Evolutionary conservation across 2,329 filamentous ascomycete genomes (phyloP), one percentile per base, ranked within the genome.

Genomic region (Verticillium isaacii): DNA sequence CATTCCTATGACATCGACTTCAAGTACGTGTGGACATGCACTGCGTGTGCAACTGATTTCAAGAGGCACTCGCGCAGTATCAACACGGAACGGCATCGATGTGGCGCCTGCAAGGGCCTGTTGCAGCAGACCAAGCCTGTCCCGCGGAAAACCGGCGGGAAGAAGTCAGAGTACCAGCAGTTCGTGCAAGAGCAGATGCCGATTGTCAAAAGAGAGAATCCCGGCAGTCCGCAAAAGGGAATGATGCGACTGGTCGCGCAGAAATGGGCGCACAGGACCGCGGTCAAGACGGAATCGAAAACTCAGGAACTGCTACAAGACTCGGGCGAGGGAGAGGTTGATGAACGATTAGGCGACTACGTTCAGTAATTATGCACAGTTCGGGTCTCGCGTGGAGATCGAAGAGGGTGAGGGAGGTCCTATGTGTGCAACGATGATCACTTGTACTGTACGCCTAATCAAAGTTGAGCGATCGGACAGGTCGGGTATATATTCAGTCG

Each of bases 1-100:
- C 94, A 99, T 75, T 85, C 80, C 36, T 99, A 97, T 73, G 85
- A 89, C 58, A 98, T 98, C 69, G 89, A 93, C 68, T 97, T 92
- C 78, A 96, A 94, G 77, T 99, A 94, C 72, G 77, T 93, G 23
- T 98, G 95, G 94, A 80, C 84, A 52, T 98, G 94, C 72, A 77
- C 68, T 19, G 77, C 71, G 3, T 98, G 95, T 71, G 83, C 79
- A 0, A 77, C 83, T 36, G 88, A 91, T 72, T 96, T 90, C 73
- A 91, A 93, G 70, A 82, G 94, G 5, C 94, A 98, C 74, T 93
- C 89, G 17, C 92, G 89, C 75, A 95, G 91, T 71, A 91, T 98
- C 66, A 87, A 97, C 72, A 82, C 89, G 0, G 71, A 72, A 34
- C 83, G 85, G 57, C 88, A 93, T 68, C 84, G 85, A 1, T 98